Evolutionary conservation across 2,329 filamentous ascomycete genomes (phyloP).

Genomic region (Apiospora kogelbergensis): DNA sequence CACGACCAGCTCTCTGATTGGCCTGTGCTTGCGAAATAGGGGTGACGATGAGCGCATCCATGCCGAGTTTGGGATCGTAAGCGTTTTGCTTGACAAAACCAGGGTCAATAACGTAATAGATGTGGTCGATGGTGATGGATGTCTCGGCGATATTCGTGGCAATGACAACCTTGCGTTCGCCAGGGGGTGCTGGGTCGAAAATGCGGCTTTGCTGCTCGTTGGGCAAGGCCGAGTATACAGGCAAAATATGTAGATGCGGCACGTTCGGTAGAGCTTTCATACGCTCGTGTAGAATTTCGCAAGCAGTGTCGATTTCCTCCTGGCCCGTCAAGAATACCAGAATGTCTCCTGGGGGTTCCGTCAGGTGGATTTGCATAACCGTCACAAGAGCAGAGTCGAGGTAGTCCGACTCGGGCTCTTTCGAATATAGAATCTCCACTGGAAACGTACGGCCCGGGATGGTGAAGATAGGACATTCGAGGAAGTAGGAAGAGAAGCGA

Average conservation of each 20-base stretch:
- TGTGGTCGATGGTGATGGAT: slow-evolving; percentile 95
- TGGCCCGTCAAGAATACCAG: slow-evolving; percentile 96
- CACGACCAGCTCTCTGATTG: slow-evolving; percentile 88
- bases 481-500: slow-evolving; percentile 96
- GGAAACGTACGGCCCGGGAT: slow-evolving; percentile 95
- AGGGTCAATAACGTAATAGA: slow-evolving; percentile 95
- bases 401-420: slow-evolving; percentile 94
- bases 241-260: slow-evolving; percentile 87
- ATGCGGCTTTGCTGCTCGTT: slow-evolving; percentile 93
- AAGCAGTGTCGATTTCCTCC: slow-evolving; percentile 95
- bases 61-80: slow-evolving; percentile 94
- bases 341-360: slow-evolving; percentile 89
- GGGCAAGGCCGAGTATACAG: slow-evolving; percentile 93
- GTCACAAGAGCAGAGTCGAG: slow-evolving; percentile 91
- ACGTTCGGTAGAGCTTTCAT: slow-evolving; percentile 94
- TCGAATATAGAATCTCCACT: slow-evolving; percentile 92
- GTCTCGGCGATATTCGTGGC: slow-evolving; percentile 99
- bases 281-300: slow-evolving; percentile 87
- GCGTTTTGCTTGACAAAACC: slow-evolving; percentile 98
- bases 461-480: slow-evolving; percentile 92
- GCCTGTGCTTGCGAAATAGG: slow-evolving; percentile 97
- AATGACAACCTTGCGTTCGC: slow-evolving; percentile 90
- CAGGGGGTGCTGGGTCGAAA: slow-evolving; percentile 87
- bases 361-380: slow-evolving; percentile 97
- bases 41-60: slow-evolving; percentile 94